Conservation (phyloP, 1,284 basidiomycete genomes). For the Exsudoporus floridanus region DNA sequence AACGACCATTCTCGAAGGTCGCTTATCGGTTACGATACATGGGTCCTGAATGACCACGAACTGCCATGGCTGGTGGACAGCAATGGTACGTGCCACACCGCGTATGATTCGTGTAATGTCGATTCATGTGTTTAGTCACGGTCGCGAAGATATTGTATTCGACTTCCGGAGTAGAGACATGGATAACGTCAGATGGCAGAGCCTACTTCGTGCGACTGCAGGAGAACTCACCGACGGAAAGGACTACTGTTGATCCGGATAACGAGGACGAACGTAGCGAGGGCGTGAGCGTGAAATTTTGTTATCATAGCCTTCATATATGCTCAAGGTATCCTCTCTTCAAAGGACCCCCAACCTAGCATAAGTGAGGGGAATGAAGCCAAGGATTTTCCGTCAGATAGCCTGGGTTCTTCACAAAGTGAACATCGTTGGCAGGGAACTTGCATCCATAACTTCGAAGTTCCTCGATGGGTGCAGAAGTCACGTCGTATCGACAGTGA, state of each 20-base stretch:
- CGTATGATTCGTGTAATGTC: not conserved
- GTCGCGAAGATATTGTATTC: conserved; percentile 59
- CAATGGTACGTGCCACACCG: conserved; percentile 50
- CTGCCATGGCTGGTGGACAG: conserved; percentile 71
- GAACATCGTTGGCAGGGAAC: conserved; percentile 60
- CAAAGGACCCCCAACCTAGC: conserved; percentile 13
- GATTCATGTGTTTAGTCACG: conserved; percentile 44
- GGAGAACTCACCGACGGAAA: conserved; percentile 33
- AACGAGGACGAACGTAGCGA: conserved; percentile 9
- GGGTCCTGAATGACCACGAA: conserved; percentile 68
- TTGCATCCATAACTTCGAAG: conserved; percentile 65
- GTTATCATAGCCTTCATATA: not conserved
- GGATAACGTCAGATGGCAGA: conserved; percentile 80
- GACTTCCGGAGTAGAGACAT: conserved; percentile 64
- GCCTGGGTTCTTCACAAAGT: conserved; percentile 17
- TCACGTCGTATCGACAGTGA: conserved; percentile 53
- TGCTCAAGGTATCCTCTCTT: conserved; percentile 1
- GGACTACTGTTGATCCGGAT: not conserved
- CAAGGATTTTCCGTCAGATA: conserved; percentile 7
- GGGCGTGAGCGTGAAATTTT: conserved; percentile 17
- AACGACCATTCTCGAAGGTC: conserved; percentile 32
- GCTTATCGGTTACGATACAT: conserved; percentile 58
- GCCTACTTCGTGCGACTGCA: conserved; percentile 72
- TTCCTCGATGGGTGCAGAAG: conserved; percentile 75
- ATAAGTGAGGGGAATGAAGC: conserved; percentile 7